Evolutionary conservation across 805 yeast genomes (phyloP), one percentile per base, ranked within the genome.

Genomic region (Maudiozyma barnettii): DNA sequence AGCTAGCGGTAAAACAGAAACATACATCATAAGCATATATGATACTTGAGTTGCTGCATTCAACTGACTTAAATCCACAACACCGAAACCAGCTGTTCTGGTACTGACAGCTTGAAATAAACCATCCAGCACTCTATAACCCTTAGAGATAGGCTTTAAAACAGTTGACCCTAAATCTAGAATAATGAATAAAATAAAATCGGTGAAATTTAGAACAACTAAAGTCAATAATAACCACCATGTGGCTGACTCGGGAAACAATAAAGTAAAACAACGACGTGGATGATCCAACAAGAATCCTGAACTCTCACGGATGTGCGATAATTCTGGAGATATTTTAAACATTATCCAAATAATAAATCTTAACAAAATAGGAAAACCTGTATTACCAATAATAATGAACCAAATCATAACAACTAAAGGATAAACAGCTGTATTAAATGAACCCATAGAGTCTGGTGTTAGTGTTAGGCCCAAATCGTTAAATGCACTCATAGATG

Each of bases 11-110:
- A 90, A 73, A 40, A 91, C 97, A 14, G 98, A 91, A 23, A 93
- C 89, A 68, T 93, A 93, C 99, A 93, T 93, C 98, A 93, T 91
- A 50, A 93, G 76, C 81, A 88, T 76, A 63, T 93, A 93, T 56
- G 93, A 81, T 26, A 93, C 95, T 64, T 89, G 96, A 44, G 91
- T 86, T 0, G 96, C 93, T 0, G 97, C 93, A 58, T 89, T 93
- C 41, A 93, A 70, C 39, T 64, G 61, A 2, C 87, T 69, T 37
- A 93, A 66, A 60, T 83, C 79, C 22, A 90, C 77, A 37, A 84
- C 83, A 0, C 84, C 55, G 54, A 93, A 82, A 0, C 99, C 99
- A 0, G 96, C 96, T 1, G 98, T 93, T 70, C 99, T 79, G 0
- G 97, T 88, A 45, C 91, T 78, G 42, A 91, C 77, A 1, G 97